Evolutionary conservation across 345 rosid genomes (phyloP), one percentile per base, ranked within the genome.

Genomic region (Aquilaria sinensis): DNA sequence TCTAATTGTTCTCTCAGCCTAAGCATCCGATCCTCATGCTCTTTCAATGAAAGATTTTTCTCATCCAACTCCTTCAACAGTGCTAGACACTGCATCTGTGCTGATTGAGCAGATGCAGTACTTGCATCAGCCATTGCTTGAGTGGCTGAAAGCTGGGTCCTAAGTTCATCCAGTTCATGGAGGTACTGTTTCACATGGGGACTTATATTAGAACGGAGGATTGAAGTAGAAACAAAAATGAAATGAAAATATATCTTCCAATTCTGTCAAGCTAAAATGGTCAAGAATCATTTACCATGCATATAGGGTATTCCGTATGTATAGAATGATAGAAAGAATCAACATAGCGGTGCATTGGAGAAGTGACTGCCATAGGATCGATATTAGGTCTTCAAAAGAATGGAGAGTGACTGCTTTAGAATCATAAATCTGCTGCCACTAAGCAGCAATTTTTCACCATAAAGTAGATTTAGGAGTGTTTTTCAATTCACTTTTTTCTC

Each of bases 121-220:
- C 89, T 90, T 67, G 79, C 83, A 65, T 88, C 88, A 23, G 96
- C 94, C n/a, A 88, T 85, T 55, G 84, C 86, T 62, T 77, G 80
- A 53, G 96, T 75, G 58, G 72, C 75, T 62, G 72, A 76, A 64
- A 94, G 79, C 72, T 90, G 90, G 31, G 80, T 80, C 77, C 78
- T 79, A 43, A 88, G 80, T 61, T 63, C 84, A 70, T 82, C 86
- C 75, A 86, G 52, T 67, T 86, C 89, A 74, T 69, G 67, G 16
- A 85, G 72, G 75, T 75, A 85, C 98, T 93, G 85, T 63, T 54
- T 43, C 31, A 59, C 64, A 62, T n/a, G 14, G 7, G 29, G 52
- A 64, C 32, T 53, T 6, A 51, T 47, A 71, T 68, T 62, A 71
- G 67, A 60, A 58, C 47, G 16, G 33, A 45, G 11, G 41, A 43